phyloP scores from a whole-genome alignment of 495 filamentous ascomycete species.

The Aspergillus sparsus region DNA sequence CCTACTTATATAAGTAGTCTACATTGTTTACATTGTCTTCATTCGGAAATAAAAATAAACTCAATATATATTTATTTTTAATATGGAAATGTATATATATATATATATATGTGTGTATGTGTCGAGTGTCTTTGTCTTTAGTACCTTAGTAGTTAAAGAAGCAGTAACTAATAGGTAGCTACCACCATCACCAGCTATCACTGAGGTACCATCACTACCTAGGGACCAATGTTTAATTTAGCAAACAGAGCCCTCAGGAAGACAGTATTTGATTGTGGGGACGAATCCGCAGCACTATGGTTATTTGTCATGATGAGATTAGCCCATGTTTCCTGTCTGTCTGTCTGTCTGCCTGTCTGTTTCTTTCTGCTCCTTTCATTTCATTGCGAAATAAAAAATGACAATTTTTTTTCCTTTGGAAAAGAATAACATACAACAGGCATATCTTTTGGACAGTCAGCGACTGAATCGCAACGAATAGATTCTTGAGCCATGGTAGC shows the following conservation, averaged over 20 bases:
- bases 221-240: not conserved
- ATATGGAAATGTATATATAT: too few relatives aligned
- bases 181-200: too few relatives aligned
- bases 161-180: too few relatives aligned
- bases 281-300: conserved; percentile 9
- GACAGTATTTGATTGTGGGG: conserved; percentile 7
- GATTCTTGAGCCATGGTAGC: conserved; percentile 2
- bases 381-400: not conserved
- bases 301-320: not conserved
- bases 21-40: too few relatives aligned
- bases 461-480: conserved; percentile 3
- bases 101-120: too few relatives aligned
- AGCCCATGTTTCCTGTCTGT: not conserved
- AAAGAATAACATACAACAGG: not conserved
- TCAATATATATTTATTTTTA: too few relatives aligned
- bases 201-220: too few relatives aligned
- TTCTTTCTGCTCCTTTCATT: not conserved
- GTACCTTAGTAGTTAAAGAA: too few relatives aligned
- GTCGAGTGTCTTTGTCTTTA: too few relatives aligned
- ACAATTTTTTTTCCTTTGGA: not conserved
- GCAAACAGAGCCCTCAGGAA: conserved; percentile 5
- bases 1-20: too few relatives aligned
- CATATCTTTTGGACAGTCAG: conserved; percentile 1
- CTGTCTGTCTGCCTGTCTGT: not conserved
- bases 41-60: too few relatives aligned